These are phyloP conservation scores for Trypanosoma scelopori DNA, from an alignment of 208 protist genomes.

Conservation along the genomic window DNA sequence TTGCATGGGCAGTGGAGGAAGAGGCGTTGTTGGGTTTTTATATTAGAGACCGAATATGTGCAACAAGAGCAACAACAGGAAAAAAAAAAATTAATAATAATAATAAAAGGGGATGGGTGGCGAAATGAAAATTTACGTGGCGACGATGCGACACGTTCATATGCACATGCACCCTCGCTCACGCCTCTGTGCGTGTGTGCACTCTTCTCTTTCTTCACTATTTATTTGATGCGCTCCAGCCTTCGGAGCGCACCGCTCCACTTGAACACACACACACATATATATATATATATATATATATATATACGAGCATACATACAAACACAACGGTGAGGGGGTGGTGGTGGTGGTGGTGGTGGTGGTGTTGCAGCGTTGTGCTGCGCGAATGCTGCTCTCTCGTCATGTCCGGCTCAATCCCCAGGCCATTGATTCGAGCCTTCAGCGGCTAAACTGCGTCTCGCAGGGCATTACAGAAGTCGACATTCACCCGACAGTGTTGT, in stretches of 20 bases:
- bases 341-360: too few relatives aligned
- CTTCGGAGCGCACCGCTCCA: background rate
- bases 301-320: constrained; percentile 4
- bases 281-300: background rate
- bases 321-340: background rate
- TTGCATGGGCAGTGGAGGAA: too few relatives aligned
- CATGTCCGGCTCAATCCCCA: constrained; percentile 44
- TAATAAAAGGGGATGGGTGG: too few relatives aligned
- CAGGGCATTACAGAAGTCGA: constrained; percentile 68
- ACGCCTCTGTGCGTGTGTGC: background rate
- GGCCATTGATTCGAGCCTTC: constrained; percentile 58
- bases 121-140: too few relatives aligned
- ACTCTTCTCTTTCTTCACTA: constrained; percentile 8
- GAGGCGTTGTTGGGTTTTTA: too few relatives aligned
- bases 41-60: too few relatives aligned
- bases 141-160: too few relatives aligned
- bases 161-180: background rate
- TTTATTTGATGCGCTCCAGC: background rate
- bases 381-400: constrained; percentile 39
- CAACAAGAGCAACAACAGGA: too few relatives aligned
- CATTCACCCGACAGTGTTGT: constrained; percentile 57
- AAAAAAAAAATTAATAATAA: too few relatives aligned
- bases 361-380: too few relatives aligned
- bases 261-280: background rate
- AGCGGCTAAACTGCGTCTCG: constrained; percentile 67